Evolutionary conservation across 1,284 basidiomycete species (phyloP), one percentile per base, ranked within the genome.

Genomic region (Phellopilus nigrolimitatus): DNA sequence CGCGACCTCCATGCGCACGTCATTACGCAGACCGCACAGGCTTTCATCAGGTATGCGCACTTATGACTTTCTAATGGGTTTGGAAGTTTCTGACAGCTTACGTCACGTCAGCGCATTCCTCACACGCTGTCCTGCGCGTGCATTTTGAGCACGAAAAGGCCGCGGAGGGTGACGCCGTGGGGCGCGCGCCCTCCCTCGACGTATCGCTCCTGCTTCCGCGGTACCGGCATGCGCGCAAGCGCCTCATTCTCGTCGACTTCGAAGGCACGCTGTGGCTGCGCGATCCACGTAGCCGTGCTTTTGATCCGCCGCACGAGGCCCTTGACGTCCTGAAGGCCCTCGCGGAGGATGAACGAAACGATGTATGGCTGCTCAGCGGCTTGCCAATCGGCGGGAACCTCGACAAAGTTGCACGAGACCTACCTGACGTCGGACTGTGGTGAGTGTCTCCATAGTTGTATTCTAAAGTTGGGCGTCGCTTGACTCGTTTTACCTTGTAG

Each of bases 1-100:
- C 81, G 85, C 71, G 91, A 94, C 57, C 71, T 94, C 0, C 88
- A 93, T 64, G 81, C 79, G 54, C 89, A 92, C 58, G 91, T 94
- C 45, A 80, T 82, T n/a, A 87, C 88, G 0, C 91, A 94, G 64
- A 91, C 87, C 1, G 88, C 90, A 0, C 91, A 93, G 62, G 76
- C 87, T 1, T 93, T 93, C 68, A n/a, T n/a, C n/a, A n/a, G n/a
- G n/a, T n/a, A n/a, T n/a, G n/a, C n/a, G n/a, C n/a, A n/a, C n/a
- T n/a, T n/a, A n/a, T n/a, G n/a, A n/a, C n/a, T n/a, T n/a, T n/a
- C n/a, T n/a, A n/a, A n/a, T n/a, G n/a, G n/a, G n/a, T n/a, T n/a
- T n/a, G n/a, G n/a, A n/a, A n/a, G n/a, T n/a, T n/a, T n/a, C n/a
- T n/a, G n/a, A n/a, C n/a, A n/a, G n/a, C n/a, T n/a, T n/a, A n/a